phyloP scores from a whole-genome alignment of 2,329 filamentous ascomycete genomes.

The Hirsutella minnesotensis region DNA sequence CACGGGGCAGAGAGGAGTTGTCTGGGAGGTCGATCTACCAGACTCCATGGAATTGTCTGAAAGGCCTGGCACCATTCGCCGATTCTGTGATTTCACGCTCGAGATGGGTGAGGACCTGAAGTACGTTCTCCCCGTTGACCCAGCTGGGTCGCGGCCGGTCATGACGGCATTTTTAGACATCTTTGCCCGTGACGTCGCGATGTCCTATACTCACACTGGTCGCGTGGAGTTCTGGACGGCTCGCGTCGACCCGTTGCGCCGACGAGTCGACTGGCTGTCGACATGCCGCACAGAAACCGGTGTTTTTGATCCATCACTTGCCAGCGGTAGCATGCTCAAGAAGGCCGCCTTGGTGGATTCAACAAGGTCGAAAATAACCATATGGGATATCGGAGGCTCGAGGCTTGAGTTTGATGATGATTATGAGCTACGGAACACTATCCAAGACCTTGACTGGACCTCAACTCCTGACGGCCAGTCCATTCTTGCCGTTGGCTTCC shows the following conservation, averaged over 20 bases:
- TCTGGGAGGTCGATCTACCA: slow-evolving; percentile 66
- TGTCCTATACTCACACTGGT: slow-evolving; percentile 70
- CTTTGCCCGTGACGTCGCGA: slow-evolving; percentile 74
- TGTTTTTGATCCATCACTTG: slow-evolving; percentile 59
- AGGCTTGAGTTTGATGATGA: slow-evolving; percentile 72
- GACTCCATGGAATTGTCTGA: slow-evolving; percentile 19
- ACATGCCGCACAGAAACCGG: slow-evolving; percentile 75
- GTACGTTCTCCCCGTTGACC: slow-evolving; percentile 72
- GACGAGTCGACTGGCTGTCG: slow-evolving; percentile 65
- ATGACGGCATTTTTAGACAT: slow-evolving; percentile 73
- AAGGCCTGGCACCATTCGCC: slow-evolving; percentile 29
- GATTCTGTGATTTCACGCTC: slow-evolving; percentile 64
- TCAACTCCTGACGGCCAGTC: slow-evolving; percentile 82
- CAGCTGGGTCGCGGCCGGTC: slow-evolving; percentile 61
- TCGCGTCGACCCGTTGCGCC: slow-evolving; percentile 48
- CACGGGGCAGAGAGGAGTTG: slow-evolving; percentile 64
- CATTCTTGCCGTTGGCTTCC: slow-evolving; percentile 84
- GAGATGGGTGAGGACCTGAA: slow-evolving; percentile 45
- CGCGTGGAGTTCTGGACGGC: slow-evolving; percentile 78
- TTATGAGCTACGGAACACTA: slow-evolving; percentile 60
- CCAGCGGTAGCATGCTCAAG: slow-evolving; percentile 75
- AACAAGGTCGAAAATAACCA: slow-evolving; percentile 62
- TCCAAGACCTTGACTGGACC: slow-evolving; percentile 87
- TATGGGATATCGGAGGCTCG: slow-evolving; percentile 79
- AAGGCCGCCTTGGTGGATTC: slow-evolving; percentile 77